Conservation (phyloP, 805 yeast genomes). For the Huiozyma sinensis region DNA sequence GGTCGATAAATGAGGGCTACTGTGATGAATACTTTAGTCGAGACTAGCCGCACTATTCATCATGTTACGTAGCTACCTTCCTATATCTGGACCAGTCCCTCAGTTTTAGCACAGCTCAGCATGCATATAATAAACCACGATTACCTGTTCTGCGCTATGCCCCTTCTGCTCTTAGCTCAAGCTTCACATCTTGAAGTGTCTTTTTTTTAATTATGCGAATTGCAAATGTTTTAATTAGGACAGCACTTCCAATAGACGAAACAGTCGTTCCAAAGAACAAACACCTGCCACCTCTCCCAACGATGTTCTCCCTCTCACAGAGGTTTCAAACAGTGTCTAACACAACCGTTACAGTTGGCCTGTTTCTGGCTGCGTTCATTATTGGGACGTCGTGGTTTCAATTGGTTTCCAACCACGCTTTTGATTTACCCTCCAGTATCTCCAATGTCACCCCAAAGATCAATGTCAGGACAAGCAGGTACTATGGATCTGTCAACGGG, state of each 20-base stretch:
- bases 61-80: too few species aligned
- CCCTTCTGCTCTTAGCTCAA: too few species aligned
- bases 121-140: too few species aligned
- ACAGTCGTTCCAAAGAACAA: not conserved
- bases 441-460: slow-evolving; percentile 32
- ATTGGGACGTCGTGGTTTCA: slow-evolving; percentile 40
- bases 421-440: slow-evolving; percentile 31
- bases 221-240: not conserved
- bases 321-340: slow-evolving; percentile 43
- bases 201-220: not conserved
- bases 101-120: too few species aligned
- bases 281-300: not conserved
- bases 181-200: not conserved
- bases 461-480: slow-evolving; percentile 42
- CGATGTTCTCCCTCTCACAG: slow-evolving; percentile 34
- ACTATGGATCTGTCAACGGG: slow-evolving; percentile 56
- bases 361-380: slow-evolving; percentile 38
- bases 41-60: too few species aligned
- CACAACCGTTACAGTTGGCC: slow-evolving; percentile 41
- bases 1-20: too few species aligned
- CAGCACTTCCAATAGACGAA: not conserved
- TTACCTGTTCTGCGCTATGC: too few species aligned
- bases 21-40: too few species aligned
- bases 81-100: too few species aligned
- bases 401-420: slow-evolving; percentile 36